Conservation (phyloP, 768 basidiomycete species). For the Amanita inopinata region DNA sequence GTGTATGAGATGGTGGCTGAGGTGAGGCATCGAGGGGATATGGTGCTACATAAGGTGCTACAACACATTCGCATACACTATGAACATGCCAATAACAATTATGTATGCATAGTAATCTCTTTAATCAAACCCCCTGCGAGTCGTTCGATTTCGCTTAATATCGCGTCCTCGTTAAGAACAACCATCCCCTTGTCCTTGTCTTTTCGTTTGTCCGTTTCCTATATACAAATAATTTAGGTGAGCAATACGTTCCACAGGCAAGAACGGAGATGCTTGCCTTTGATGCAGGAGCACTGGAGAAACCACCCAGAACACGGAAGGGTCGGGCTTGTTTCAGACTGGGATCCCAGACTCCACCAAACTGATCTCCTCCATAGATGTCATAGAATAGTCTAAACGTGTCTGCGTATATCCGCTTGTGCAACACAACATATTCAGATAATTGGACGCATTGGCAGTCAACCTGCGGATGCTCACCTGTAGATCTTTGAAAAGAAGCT, state of each 20-base stretch:
- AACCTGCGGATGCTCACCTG: constrained; percentile 38
- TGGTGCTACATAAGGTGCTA: no score
- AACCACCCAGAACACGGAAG: constrained; percentile 78
- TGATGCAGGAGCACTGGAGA: constrained; percentile 53
- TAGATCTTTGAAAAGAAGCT: constrained; percentile 57
- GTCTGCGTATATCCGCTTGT: constrained; percentile 63
- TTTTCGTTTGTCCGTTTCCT: constrained; percentile 23
- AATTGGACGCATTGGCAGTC: neutral
- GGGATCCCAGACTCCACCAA: constrained; percentile 87
- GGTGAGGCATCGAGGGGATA: no score
- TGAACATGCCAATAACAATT: neutral
- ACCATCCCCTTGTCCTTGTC: constrained; percentile 52
- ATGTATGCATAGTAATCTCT: constrained; percentile 27
- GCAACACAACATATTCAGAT: neutral
- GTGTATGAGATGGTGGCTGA: no score
- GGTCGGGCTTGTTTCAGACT: constrained; percentile 46
- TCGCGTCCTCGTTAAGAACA: constrained; percentile 49
- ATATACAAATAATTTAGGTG: neutral
- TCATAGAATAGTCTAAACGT: constrained; percentile 83
- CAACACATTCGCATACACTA: no score
- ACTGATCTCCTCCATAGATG: constrained; percentile 62
- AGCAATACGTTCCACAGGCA: neutral
- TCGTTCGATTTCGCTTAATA: constrained; percentile 70
- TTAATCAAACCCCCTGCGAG: constrained; percentile 62
- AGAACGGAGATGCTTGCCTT: constrained; percentile 21